These are phyloP conservation scores for Helminthosporium solani DNA, from an alignment of 2,329 filamentous ascomycete species.

Conservation along the genomic window DNA sequence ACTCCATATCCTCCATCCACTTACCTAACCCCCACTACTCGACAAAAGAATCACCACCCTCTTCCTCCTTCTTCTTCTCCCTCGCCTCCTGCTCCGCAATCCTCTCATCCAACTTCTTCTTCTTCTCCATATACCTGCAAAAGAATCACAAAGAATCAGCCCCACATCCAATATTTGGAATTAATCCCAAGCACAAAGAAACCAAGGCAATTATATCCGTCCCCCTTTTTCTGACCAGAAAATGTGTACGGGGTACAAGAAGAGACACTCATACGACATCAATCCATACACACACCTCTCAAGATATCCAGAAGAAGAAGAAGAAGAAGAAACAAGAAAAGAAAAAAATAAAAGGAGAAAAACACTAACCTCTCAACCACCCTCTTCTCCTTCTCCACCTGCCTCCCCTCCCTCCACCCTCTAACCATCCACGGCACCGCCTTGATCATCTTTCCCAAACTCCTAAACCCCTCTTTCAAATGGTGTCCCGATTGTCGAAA, in stretches of 20 bases:
- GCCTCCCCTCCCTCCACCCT: slow-evolving; percentile 13
- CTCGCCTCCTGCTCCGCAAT: slow-evolving; percentile 6
- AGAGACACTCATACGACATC: no score
- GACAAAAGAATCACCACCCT: background rate
- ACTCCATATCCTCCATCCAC: no score
- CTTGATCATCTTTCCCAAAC: slow-evolving; percentile 12
- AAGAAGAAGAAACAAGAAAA: no score
- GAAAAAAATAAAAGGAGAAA: no score
- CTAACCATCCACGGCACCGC: slow-evolving; percentile 19
- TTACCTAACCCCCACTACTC: background rate
- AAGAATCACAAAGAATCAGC: no score
- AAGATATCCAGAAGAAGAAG: no score
- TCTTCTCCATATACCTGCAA: slow-evolving; percentile 9
- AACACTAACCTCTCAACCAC: slow-evolving; percentile 6
- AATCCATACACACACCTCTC: no score
- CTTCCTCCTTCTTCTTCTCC: slow-evolving; percentile 12
- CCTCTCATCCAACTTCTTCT: slow-evolving; percentile 15
- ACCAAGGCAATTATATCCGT: no score
- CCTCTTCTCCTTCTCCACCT: slow-evolving; percentile 18
- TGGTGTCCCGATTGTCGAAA: slow-evolving; percentile 7
- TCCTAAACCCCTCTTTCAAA: slow-evolving; percentile 15
- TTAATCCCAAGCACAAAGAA: no score
- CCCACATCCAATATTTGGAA: no score
- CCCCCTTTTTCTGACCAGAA: no score
- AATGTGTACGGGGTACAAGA: no score